Base-by-base conservation (phyloP, 225 moss, liverwort and hornwort species). In the Climacium dendroides region DNA sequence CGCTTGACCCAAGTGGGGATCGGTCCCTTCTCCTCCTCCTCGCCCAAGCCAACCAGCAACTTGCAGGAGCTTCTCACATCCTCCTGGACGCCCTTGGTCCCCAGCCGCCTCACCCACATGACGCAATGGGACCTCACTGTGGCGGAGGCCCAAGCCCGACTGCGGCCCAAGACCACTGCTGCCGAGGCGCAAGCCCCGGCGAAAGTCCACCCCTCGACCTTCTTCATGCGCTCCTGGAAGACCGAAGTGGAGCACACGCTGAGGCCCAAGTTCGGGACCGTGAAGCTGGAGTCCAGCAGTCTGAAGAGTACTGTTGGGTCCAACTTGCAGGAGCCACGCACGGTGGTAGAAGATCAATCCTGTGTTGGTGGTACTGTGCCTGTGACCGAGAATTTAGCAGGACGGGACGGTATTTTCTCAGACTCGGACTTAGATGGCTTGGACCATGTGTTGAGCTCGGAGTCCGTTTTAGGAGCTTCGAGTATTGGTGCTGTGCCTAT, bases 41-140 rank as follows among this genome's bases (percentile, higher is more conserved):
- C 90, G 47, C 19, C 41, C 4, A 90, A 76, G 81, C 84, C 13
- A 79, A 81, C 57, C 48, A n/a, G 43, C 53, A 77, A 70, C 17
- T 17, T 86, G 43, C 83, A 71, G 48, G 74, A 74, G 47, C 74
- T 80, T 18, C 55, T 64, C 3, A 72, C 76, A 25, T 30, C 74
- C 6, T 50, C 87, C 9, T 78, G 90, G 86, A 83, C 64, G 57
- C 90, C 95, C 6, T 88, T 91, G 55, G 12, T 89, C 86, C 92
- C 91, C 80, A 88, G 93, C 24, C 90, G 91, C 83, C 87, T 94
- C 34, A 92, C 94, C 20, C 95, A 97, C 91, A 85, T 88, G 80
- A 92, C 95, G 0, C 96, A 97, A 57, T 97, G 97, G 97, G 95
- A 97, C 60, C 88, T 93, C 69, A 93, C 93, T 8, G 90, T 96